Evolutionary conservation across 345 rosid species (phyloP), one percentile per base, ranked within the genome.

Genomic region (Theobroma cacao): DNA sequence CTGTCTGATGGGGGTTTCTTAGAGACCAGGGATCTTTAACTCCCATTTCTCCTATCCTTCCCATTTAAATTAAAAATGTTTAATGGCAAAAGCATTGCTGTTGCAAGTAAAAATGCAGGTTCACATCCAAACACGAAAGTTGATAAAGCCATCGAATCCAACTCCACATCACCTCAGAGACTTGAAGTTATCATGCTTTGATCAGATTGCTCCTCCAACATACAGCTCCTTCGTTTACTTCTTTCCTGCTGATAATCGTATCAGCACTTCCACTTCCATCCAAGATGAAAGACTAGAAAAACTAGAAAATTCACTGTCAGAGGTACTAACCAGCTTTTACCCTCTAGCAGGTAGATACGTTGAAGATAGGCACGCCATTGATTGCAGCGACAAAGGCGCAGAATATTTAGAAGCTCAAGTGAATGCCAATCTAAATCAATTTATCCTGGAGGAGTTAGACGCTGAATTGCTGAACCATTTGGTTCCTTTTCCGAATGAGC

Each of bases 71-170:
- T 45, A 45, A 45, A 45, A n/a, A n/a, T n/a, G n/a, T n/a, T n/a
- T n/a, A n/a, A n/a, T n/a, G n/a, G n/a, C n/a, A n/a, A n/a, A 31
- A 61, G 68, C 41, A 20, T 18, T 63, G 45, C 68, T 55, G 11
- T n/a, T 55, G 12, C 59, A 7, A 55, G 12, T 20, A 40, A 41
- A 60, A 10, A 77, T 79, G 87, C 78, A 75, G 56, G 75, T 87
- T 56, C 77, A 79, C 60, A 70, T 83, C 15, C 40, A 75, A 48
- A 81, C 87, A 28, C 82, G 74, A 73, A 86, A 86, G 30, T 47
- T 83, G 38, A 82, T 86, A 80, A 86, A 79, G 56, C 93, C 91
- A 59, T 85, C 86, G 18, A 41, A 59, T 38, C 87, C 87, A 13
- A 89, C 90, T 11, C 91, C 88, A 18, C 11, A 62, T 60, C 78